These are phyloP conservation scores for Colletotrichum sidae DNA, from an alignment of 2,329 filamentous ascomycete species.

Conservation along the genomic window DNA sequence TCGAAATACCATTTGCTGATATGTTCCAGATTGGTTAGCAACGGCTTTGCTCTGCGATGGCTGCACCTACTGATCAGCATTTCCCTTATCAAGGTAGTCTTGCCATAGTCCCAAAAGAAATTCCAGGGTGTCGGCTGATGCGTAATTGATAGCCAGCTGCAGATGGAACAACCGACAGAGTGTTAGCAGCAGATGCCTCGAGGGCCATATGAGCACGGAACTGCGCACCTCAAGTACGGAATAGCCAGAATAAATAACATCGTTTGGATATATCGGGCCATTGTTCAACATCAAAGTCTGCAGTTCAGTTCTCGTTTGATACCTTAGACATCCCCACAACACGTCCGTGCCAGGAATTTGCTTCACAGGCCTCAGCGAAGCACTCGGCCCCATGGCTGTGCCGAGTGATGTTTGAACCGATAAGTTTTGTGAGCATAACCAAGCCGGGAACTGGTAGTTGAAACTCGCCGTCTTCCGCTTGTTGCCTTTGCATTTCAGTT, in stretches of 20 bases:
- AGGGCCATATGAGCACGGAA: too few species aligned
- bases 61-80: background rate
- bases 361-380: background rate
- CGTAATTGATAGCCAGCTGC: fast-evolving
- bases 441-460: background rate
- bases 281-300: background rate
- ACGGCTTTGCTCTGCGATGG: too few species aligned
- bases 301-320: fast-evolving
- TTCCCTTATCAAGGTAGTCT: background rate
- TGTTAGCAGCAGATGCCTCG: background rate
- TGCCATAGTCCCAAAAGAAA: background rate
- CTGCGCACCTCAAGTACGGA: background rate
- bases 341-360: fast-evolving
- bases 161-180: background rate
- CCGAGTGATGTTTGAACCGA: background rate
- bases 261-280: background rate
- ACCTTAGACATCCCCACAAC: fast-evolving
- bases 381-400: background rate
- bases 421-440: slow-evolving; percentile 8
- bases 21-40: too few species aligned
- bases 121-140: fast-evolving
- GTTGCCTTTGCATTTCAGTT: background rate
- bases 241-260: fast-evolving
- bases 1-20: background rate
- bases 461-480: background rate